Base-by-base conservation (phyloP, 2,329 filamentous ascomycete species). In the Scleromitrula shiraiana region DNA sequence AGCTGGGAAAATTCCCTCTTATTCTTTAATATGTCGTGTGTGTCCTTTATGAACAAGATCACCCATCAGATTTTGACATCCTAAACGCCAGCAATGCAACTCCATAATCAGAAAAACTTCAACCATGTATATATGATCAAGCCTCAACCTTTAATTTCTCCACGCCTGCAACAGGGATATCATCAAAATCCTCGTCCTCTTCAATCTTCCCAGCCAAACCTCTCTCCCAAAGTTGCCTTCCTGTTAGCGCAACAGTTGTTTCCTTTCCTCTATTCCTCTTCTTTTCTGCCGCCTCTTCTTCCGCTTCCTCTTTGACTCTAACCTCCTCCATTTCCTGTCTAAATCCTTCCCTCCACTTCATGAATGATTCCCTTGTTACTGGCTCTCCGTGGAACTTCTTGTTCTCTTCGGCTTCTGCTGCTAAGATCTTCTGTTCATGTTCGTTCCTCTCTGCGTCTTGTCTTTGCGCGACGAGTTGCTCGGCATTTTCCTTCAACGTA, bases 321-420 rank as follows among this genome's bases (percentile, higher is more conserved):
- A 76, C 70, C 61, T 93, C 90, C 63, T 83, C 83, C 78, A 91
- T 83, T 71, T 97, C 93, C 62, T 75, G 72, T 53, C 80, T 64
- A 63, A 97, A 98, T 8, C 67, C 77, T 32, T 83, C 82, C 47
- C 88, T 76, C 93, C 93, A 98, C 56, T 77, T 78, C 57, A 86
- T 63, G 62, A 97, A 98, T 0, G 81, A 82, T 70, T 95, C 88
- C 19, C 80, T 75, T n/a, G 82, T 97, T 17, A 98, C 93, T 26
- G 81, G 75, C 29, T 88, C 88, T 50, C 93, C 93, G 65, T 95
- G 86, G 67, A 98, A 98, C 68, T 96, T 97, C 60, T 84, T 81
- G 66, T 98, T 98, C 72, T 98, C 93, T 66, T 93, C 89, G 53
- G 85, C 82, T 69, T 98, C 93, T 1, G 77, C 78, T 9, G 72